Evolutionary conservation across 1,284 basidiomycete genomes (phyloP).

Genomic region (Fomitopsis betulina): DNA sequence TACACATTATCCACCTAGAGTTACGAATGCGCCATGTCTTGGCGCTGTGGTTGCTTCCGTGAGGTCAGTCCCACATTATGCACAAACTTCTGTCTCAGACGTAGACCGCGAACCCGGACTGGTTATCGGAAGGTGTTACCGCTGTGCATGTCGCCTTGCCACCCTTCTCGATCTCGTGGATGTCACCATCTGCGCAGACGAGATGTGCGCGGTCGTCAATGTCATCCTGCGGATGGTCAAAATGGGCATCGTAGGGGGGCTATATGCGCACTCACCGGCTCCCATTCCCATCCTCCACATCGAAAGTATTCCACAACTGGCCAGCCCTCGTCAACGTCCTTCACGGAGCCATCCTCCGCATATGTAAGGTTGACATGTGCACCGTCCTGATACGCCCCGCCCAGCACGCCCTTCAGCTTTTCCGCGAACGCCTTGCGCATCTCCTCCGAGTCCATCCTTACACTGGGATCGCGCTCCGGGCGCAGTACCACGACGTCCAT

Average conservation of each 20-base stretch:
- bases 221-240: conserved; percentile 37
- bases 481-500: conserved; percentile 85
- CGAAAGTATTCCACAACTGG: conserved; percentile 79
- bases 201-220: conserved; percentile 55
- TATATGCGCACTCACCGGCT: conserved; percentile 53
- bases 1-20: background rate
- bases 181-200: conserved; percentile 72
- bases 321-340: conserved; percentile 40
- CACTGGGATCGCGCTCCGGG: conserved; percentile 62
- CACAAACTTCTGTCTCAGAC: no score
- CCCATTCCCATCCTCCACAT: conserved; percentile 82
- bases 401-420: conserved; percentile 49
- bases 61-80: background rate
- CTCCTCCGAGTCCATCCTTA: conserved; percentile 36
- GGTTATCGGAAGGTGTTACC: conserved; percentile 25
- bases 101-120: conserved; percentile 43
- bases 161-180: conserved; percentile 51
- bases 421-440: conserved; percentile 41
- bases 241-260: background rate
- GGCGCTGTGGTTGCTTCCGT: background rate
- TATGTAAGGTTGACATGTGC: conserved; percentile 65
- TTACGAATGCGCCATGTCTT: background rate
- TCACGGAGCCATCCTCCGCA: conserved; percentile 37
- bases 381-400: conserved; percentile 70
- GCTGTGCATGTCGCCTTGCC: conserved; percentile 51